These are phyloP conservation scores for Tetracentron sinense DNA, from an alignment of 164 flowering plant genomes.

Conservation along the genomic window DNA sequence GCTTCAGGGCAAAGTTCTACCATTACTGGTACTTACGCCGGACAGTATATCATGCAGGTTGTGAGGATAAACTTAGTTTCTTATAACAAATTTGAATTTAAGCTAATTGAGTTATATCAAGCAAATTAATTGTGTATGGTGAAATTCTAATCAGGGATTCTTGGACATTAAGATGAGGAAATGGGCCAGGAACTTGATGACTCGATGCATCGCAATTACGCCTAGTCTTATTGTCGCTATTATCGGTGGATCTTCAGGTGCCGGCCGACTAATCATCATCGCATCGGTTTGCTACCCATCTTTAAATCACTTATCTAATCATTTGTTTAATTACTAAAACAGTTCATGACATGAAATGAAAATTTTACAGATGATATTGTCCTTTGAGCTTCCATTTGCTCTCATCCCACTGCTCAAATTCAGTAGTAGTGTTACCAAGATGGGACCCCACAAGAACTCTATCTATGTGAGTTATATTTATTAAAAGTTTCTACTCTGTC, in stretches of 20 bases:
- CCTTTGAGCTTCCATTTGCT: slow-evolving; percentile 12
- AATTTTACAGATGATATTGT: slow-evolving; percentile 7
- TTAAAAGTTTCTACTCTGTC: too few relatives aligned
- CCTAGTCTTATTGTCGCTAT: slow-evolving; percentile 29
- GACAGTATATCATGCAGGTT: slow-evolving; percentile 23
- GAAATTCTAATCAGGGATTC: slow-evolving; percentile 20
- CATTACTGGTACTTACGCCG: slow-evolving; percentile 18
- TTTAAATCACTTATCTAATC: background rate
- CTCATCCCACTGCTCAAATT: slow-evolving; percentile 9
- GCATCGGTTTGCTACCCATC: slow-evolving; percentile 19
- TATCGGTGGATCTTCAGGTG: slow-evolving; percentile 26
- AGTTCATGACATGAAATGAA: background rate
- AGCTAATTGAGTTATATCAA: too few relatives aligned
- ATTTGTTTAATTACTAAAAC: background rate
- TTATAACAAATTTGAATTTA: background rate
- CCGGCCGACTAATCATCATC: slow-evolving; percentile 26
- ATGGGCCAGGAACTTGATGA: slow-evolving; percentile 27
- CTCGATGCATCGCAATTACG: slow-evolving; percentile 28
- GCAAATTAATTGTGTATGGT: background rate
- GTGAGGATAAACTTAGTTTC: background rate
- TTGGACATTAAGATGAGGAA: slow-evolving; percentile 28
- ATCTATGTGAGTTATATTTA: slow-evolving; percentile 6
- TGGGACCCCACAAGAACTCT: slow-evolving; percentile 10
- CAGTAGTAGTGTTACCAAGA: slow-evolving; percentile 6
- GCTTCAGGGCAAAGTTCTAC: slow-evolving; percentile 22